phyloP scores from a whole-genome alignment of 371 early-diverging fungal genomes.

The Mucor plumbeus region DNA sequence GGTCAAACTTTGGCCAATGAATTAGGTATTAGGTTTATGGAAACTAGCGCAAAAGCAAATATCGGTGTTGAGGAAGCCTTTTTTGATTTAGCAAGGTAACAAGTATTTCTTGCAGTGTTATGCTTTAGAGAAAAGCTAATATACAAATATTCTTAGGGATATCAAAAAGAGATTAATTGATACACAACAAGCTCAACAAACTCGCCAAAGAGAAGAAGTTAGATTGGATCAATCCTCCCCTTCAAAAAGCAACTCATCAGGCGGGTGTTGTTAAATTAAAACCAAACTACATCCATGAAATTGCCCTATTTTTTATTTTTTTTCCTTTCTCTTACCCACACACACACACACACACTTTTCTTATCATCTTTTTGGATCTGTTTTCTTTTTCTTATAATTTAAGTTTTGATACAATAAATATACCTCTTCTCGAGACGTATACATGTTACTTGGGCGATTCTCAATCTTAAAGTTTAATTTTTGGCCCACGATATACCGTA shows the following conservation, averaged over 20 bases:
- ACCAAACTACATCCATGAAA: too few species aligned
- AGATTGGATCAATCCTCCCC: conserved; percentile 40
- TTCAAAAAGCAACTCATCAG: conserved; percentile 29
- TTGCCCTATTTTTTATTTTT: too few species aligned
- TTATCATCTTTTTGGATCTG: not conserved
- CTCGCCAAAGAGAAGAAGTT: conserved; percentile 54
- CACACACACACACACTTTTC: too few species aligned
- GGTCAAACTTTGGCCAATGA: conserved; percentile 89
- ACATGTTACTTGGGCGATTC: not conserved
- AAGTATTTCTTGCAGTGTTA: too few species aligned
- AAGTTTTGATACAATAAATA: too few species aligned
- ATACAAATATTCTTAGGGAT: conserved; percentile 31
- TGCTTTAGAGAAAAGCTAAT: not conserved
- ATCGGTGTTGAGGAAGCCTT: conserved; percentile 98
- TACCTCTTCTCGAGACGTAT: too few species aligned
- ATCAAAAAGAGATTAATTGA: conserved; percentile 59
- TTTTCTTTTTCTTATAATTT: too few species aligned
- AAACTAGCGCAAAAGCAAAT: conserved; percentile 97
- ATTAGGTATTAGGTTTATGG: conserved; percentile 90
- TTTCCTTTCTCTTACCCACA: too few species aligned
- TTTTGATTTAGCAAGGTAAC: conserved; percentile 92
- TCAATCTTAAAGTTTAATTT: not conserved
- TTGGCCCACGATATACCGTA: too few species aligned
- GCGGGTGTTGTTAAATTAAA: conserved; percentile 25
- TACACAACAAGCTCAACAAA: conserved; percentile 56